Percentiles rank a stretch among this genome's conserved stretches.
Conservation (phyloP, 2,329 filamentous ascomycete genomes). For the Phialophora tarda region DNA sequence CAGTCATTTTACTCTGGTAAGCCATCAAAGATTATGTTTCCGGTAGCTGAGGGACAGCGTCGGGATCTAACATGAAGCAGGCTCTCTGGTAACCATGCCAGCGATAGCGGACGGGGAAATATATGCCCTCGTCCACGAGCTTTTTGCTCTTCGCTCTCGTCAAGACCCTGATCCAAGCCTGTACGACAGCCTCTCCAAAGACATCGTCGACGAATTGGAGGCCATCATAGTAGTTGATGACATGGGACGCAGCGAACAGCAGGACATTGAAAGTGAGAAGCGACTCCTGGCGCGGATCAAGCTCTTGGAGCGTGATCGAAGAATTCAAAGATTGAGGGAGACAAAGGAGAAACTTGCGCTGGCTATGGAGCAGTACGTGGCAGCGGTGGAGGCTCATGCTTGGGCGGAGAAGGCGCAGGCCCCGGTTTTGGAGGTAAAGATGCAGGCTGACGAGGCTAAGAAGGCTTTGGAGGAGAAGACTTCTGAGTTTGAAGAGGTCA, state of each 20-base stretch:
- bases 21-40: background rate
- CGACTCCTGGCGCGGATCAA: background rate
- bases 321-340: background rate
- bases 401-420: background rate
- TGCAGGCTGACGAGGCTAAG: background rate
- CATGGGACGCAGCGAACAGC: background rate
- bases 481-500: background rate
- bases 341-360: background rate
- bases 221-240: background rate
- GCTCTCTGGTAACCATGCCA: background rate
- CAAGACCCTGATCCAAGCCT: background rate
- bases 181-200: background rate
- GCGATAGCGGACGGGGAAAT: background rate
- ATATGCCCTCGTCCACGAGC: background rate
- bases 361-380: constrained; percentile 1
- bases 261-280: background rate
- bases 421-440: background rate
- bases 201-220: background rate
- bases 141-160: constrained; percentile 1
- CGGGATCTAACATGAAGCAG: background rate
- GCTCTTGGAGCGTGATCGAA: background rate
- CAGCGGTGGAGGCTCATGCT: background rate
- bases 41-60: background rate
- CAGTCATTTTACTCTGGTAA: background rate
- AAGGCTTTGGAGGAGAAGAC: background rate